phyloP scores from a whole-genome alignment of 129 eudicot species.

The Escallonia rubra region DNA sequence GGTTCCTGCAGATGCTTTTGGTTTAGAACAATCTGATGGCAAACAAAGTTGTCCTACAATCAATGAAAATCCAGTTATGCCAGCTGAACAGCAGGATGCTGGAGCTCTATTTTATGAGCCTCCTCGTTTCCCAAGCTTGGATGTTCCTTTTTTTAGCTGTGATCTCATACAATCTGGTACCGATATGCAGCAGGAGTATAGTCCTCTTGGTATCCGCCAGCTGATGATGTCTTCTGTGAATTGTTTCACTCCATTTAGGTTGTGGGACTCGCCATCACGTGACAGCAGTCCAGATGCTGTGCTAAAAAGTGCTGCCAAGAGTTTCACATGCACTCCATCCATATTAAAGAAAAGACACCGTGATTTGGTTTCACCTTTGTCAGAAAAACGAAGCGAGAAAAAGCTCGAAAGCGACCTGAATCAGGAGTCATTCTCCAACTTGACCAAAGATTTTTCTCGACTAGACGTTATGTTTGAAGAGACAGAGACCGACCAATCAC shows the following conservation, averaged over 20 bases:
- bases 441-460: constrained; percentile 57
- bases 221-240: constrained; percentile 62
- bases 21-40: constrained; percentile 18
- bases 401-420: constrained; percentile 40
- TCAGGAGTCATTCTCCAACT: constrained; percentile 40
- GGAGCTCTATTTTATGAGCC: constrained; percentile 84
- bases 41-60: constrained; percentile 17
- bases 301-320: constrained; percentile 82
- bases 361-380: constrained; percentile 67
- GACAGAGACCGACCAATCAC: constrained; percentile 22
- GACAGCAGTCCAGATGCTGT: constrained; percentile 74
- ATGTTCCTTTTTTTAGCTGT: constrained; percentile 89
- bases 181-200: constrained; percentile 74
- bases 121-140: constrained; percentile 93
- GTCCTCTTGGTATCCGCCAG: constrained; percentile 89
- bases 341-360: constrained; percentile 76
- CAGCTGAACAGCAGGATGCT: constrained; percentile 31
- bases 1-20: constrained; percentile 44
- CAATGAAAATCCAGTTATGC: constrained; percentile 24
- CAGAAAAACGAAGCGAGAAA: constrained; percentile 73
- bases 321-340: constrained; percentile 67
- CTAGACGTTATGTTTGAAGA: constrained; percentile 69
- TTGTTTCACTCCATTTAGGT: constrained; percentile 59
- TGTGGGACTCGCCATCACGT: constrained; percentile 82
- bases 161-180: constrained; percentile 70